Conservation (phyloP, 129 eudicot species). For the Ambrosia artemisiifolia region DNA sequence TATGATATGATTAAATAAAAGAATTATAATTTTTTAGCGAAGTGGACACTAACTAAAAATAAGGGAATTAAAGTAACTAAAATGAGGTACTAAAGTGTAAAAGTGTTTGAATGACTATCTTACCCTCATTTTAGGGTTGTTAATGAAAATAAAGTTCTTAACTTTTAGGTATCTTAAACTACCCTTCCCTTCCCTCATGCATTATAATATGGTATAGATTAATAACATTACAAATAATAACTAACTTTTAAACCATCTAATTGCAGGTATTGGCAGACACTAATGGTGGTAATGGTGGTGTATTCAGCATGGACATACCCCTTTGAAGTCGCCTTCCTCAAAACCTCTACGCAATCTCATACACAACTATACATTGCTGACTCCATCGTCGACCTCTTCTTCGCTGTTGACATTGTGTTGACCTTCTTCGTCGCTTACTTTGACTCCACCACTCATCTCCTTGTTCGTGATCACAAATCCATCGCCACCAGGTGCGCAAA, state of each 20-base stretch:
- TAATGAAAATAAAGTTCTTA: too few relatives aligned
- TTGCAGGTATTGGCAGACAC: slow-evolving; percentile 84
- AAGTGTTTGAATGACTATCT: too few relatives aligned
- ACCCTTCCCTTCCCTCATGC: too few relatives aligned
- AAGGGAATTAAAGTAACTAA: too few relatives aligned
- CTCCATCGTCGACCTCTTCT: slow-evolving; percentile 65
- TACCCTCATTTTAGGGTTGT: too few relatives aligned
- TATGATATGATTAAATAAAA: too few relatives aligned
- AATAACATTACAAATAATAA: background rate
- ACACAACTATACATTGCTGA: slow-evolving; percentile 56
- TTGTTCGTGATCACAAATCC: slow-evolving; percentile 55
- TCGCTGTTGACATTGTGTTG: slow-evolving; percentile 66
- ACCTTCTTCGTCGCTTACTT: slow-evolving; percentile 85
- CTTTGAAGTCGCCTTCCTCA: slow-evolving; percentile 76
- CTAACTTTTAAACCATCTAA: background rate
- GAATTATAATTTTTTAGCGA: too few relatives aligned
- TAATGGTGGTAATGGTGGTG: slow-evolving; percentile 77
- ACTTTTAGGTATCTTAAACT: too few relatives aligned
- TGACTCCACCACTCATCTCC: slow-evolving; percentile 64
- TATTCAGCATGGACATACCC: slow-evolving; percentile 86
- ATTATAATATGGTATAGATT: too few relatives aligned
- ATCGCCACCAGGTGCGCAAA: slow-evolving; percentile 60
- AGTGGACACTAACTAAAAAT: too few relatives aligned
- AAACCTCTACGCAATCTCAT: slow-evolving; percentile 29
- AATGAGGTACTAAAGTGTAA: too few relatives aligned